Base-by-base conservation (phyloP, 148 eudicot genomes). In the Salicornia ramosissima region DNA sequence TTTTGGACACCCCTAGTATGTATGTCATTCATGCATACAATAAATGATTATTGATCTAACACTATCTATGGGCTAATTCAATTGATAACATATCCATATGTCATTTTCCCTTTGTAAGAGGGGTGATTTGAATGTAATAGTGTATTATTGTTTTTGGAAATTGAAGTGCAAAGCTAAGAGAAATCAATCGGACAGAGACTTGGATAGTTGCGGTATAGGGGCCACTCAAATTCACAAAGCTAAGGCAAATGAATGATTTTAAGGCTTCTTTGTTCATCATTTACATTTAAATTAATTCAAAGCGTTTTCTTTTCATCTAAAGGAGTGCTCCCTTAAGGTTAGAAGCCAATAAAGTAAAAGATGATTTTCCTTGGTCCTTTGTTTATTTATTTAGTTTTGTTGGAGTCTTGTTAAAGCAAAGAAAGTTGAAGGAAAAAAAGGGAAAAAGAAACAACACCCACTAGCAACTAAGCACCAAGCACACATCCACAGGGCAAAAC, bases 321-420 rank as follows among this genome's bases (percentile, higher is more conserved):
- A 64, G 70, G 24, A 52, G 69, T 39, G 69, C 70, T 63, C 40
- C 39, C 69, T 64, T 72, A 58, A 49, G 47, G 12, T 62, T 53
- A 34, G 71, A 68, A 39, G 34, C 6, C 74, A 26, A 12, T 14
- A 72, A 66, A 53, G 75, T 29, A 19, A 72, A 72, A 64, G 70
- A 5, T 64, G 63, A 25, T 61, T 22, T 62, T 36, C 40, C 8
- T 36, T 36, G 40, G 40, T 51, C 25, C 31, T 21, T 16, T 64
- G 2, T 6, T 34, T 28, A 22, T n/a, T 40, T 14, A 22, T 50
- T 22, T 21, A 4, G 18, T 28, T 22, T 12, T 13, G 22, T 15
- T 50, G 16, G 58, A 64, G 39, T 47, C 68, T 60, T 29, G 51
- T 21, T 45, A 31, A 60, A 43, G n/a, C 29, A 19, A 55, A 59